Evolutionary conservation across 768 basidiomycete species (phyloP), one percentile per base, ranked within the genome.

Genomic region (Galerina sulciceps): DNA sequence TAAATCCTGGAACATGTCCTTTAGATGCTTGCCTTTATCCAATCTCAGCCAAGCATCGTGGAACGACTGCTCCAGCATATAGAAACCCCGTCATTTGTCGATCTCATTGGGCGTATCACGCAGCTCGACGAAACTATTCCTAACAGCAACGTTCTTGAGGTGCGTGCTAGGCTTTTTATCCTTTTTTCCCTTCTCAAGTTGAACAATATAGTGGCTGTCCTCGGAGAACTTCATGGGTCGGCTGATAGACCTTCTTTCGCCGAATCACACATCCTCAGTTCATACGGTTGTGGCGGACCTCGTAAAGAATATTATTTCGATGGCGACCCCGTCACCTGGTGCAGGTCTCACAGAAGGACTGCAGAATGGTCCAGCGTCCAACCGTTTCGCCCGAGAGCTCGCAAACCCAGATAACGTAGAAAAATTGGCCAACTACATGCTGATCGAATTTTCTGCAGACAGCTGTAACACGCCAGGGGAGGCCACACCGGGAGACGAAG

Each of bases 21-120:
- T 65, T 72, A 99, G 94, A 96, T 96, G 91, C 85, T 99, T 63
- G 83, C 82, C 40, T 98, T 97, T 74, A 93, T 99, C 59, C 88
- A 90, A 72, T 80, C 85, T 13, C 89, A 96, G 69, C 90, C 94
- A 3, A 77, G 82, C 46, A 81, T 97, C 44, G 85, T 98, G 43
- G 88, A 92, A 65, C 85, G 93, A 13, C 76, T 99, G 9, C 81
- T 99, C 44, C 79, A 80, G 35, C 93, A 96, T 67, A 87, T 99
- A 59, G 92, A 94, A 73, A 90, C 89, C 17, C 90, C 96, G 2
- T 87, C 97, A 2, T 87, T 98, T 67, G 91, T 94, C 60, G 97
- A 99, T 70, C 81, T 99, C 43, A 78, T 99, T 31, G 85, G 96
- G 57, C 87, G 95, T 57, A 89, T 98, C 49, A 88, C 97, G 53